A percentile compares a stretch with the other conserved stretches of the same genome.
These are phyloP conservation scores for Cladosporium sphaerospermum DNA, from an alignment of 2,329 filamentous ascomycete genomes.

Conservation along the genomic window DNA sequence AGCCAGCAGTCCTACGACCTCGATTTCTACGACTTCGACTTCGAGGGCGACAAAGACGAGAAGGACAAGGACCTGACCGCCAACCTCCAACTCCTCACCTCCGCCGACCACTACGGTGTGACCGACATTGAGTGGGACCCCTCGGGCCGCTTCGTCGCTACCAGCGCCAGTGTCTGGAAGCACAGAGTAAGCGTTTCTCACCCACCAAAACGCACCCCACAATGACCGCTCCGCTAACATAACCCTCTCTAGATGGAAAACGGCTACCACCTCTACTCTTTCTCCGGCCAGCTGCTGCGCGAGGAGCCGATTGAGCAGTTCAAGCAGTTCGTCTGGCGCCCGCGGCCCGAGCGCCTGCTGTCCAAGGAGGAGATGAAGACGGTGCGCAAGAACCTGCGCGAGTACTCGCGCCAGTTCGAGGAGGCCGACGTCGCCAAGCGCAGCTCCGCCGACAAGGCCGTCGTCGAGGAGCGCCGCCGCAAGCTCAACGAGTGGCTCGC, in stretches of 20 bases:
- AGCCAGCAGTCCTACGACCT: conserved; percentile 92
- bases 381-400: conserved; percentile 95
- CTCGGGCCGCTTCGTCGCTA: conserved; percentile 88
- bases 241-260: conserved; percentile 78
- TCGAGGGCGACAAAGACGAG: conserved; percentile 92
- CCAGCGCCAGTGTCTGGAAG: conserved; percentile 91
- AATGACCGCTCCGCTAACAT: conserved; percentile 11
- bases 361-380: conserved; percentile 96
- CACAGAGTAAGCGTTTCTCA: conserved; percentile 64
- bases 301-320: conserved; percentile 95
- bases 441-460: conserved; percentile 86
- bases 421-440: conserved; percentile 91
- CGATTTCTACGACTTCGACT: conserved; percentile 97
- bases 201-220: not conserved
- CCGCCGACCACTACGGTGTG: conserved; percentile 90
- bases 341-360: conserved; percentile 82
- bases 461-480: conserved; percentile 78
- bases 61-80: conserved; percentile 89
- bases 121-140: conserved; percentile 98
- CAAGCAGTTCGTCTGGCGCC: conserved; percentile 95
- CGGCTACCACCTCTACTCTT: conserved; percentile 96
- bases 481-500: conserved; percentile 82
- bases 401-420: conserved; percentile 92
- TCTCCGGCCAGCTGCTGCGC: conserved; percentile 79
- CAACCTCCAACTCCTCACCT: conserved; percentile 92